Evolutionary conservation across 371 early-diverging fungal genomes (phyloP), one percentile per base, ranked within the genome.

Genomic region (Mycotypha africana): DNA sequence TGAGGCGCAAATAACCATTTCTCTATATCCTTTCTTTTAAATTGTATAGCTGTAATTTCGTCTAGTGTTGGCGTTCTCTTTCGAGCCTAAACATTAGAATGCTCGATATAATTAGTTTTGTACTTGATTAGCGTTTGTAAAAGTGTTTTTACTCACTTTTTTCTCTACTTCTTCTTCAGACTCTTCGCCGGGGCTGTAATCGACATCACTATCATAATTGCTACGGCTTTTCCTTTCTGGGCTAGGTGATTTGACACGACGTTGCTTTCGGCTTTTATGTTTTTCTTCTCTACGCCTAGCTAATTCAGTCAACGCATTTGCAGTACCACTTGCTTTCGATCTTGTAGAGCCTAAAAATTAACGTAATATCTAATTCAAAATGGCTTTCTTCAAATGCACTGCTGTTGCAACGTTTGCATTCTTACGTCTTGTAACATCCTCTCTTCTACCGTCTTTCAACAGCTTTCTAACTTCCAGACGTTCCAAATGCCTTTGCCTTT

Each of bases 1-100:
- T 85, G 85, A 2, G 88, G 84, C 11, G 74, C 62, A 61, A 82
- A 79, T 17, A 82, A 55, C 89, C 90, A 90, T 36, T 82, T 78
- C 39, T 84, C 88, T 20, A 90, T 59, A 49, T 72, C 64, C 35
- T 71, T 69, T 31, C 90, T 73, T 19, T 78, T 50, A 21, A 90
- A 47, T 19, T 74, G 65, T 17, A 86, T 74, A 4, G 66, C 40
- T 39, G 82, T 78, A 16, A 88, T 62, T 23, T 86, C 85, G 12
- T 81, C 79, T 26, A 85, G 46, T 0, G 74, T 69, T 1, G 83
- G 75, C 26, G 70, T 49, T 51, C 74, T 58, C 59, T 75, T 71
- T 8, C 65, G 55, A 11, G 67, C 47, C 61, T 64, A 56, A 21
- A 38, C 11, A 28, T 28, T 8, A 28, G n/a, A 28, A 8, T 28